Evolutionary conservation across 2,329 filamentous ascomycete species (phyloP), one percentile per base, ranked within the genome.

Genomic region (Aspergillus arachidicola): DNA sequence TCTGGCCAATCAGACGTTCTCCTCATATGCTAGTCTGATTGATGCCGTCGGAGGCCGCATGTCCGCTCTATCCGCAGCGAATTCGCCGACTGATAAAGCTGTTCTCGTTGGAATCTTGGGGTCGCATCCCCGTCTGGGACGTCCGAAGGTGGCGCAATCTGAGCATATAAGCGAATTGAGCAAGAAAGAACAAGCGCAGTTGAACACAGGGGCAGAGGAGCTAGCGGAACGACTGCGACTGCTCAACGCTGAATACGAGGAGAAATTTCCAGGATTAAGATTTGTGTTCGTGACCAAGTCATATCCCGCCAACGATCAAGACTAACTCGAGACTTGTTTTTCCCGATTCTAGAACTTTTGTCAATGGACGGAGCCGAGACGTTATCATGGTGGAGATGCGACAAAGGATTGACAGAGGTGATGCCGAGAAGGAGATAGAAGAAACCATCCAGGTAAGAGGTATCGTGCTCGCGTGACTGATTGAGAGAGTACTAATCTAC

Each of bases 321-420:
- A 58, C 21, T 58, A 53, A 43, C 36, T 45, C 9, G n/a, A 23
- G 16, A 3, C 16, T 41, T 54, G 23, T 12, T 53, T 28, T 50
- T 28, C 16, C 38, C 21, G 53, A n/a, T 30, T 55, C 41, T 66
- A 88, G 86, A 50, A 91, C 94, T 21, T 97, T 97, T 76, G 94
- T 97, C 61, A 94, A 96, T 75, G 93, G 92, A 0, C 85, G 94
- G 54, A 84, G 86, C 46, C 84, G 93, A 61, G 84, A 86, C 1
- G 86, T 87, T 65, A 90, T 97, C 60, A 92, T 97, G 89, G 83
- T 87, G 66, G 89, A 97, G 71, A 96, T 97, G 91, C 85, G 85
- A 66, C 76, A 79, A 58, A 84, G 94, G 58, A 96, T 97, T 72
- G 85, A 84, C 19, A 81, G 89, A 58, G 88, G 85, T 1, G 86